Evolutionary conservation across 2,329 filamentous ascomycete genomes (phyloP).

Genomic region (Ophiostoma sp.): DNA sequence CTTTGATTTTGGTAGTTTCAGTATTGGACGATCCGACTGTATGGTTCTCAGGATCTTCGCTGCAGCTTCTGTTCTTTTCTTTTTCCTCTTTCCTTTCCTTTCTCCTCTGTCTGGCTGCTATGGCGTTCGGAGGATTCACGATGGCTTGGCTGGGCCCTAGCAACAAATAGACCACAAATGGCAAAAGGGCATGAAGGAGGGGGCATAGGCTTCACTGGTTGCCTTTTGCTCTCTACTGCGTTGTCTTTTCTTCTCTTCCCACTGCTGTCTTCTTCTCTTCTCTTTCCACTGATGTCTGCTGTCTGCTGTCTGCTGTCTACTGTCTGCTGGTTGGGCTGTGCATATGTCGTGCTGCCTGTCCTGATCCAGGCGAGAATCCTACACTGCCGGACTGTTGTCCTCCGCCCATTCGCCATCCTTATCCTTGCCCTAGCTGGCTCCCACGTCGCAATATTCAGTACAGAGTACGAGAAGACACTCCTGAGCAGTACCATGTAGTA

Average conservation of each 20-base stretch:
- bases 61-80: not conserved
- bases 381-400: not conserved
- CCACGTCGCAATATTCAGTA: too few relatives aligned
- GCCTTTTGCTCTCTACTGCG: not conserved
- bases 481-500: not conserved
- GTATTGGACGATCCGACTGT: not conserved
- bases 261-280: not conserved
- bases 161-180: not conserved
- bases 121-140: slow-evolving; percentile 11
- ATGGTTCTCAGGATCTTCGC: not conserved
- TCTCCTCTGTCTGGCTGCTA: not conserved
- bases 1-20: not conserved
- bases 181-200: not conserved
- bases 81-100: not conserved
- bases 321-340: not conserved
- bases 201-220: not conserved
- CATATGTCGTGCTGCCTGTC: slow-evolving; percentile 1
- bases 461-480: not conserved
- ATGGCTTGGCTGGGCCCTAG: slow-evolving; percentile 4
- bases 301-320: too few relatives aligned
- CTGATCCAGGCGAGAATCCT: not conserved
- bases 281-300: too few relatives aligned
- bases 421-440: slow-evolving; percentile 6
- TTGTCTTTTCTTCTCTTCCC: not conserved
- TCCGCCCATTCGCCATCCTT: not conserved